Base-by-base conservation (phyloP, 345 rosid genomes). In the Brassica nigra region DNA sequence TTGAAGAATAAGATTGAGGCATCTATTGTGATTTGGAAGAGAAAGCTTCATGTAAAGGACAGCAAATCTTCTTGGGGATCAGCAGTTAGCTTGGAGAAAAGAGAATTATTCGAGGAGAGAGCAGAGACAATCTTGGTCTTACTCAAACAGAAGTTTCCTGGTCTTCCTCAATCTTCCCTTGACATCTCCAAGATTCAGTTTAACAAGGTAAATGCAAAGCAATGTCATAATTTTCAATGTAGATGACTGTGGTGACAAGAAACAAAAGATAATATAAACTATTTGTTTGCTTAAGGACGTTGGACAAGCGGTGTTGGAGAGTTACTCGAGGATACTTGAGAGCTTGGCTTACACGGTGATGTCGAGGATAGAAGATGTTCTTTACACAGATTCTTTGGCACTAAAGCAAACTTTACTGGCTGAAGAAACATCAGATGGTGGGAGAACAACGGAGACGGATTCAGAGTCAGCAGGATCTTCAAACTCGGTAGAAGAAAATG, bases 1-100 rank as follows among this genome's bases (percentile, higher is more conserved):
- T 86, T 94, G 27, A 94, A 92, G 88, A 85, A 94, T 79, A 86
- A 86, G 78, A 92, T 94, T 8, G 98, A 94, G 86, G 98, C 98
- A 0, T 94, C 98, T 2, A 84, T 90, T 14, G 84, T 94, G 63
- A 94, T 94, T 44, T 94, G 97, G 98, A 87, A 83, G 78, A 85
- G 96, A 78, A 94, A 94, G 76, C 86, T 94, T 92, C 58, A 84
- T 49, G 82, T 84, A 1, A 92, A 90, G 82, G 93, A 94, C 47
- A 86, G 83, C 39, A 94, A 90, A 79, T 87, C 98, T 28, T 78
- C 97, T 18, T 94, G 98, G 97, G 86, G 92, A 44, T 89, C 97
- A 12, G 91, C 89, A 5, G 87, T 92, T 27, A 90, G 98, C 80
- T 77, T 92, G 79, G 98, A 90, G 88, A 94, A 92, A 71, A 83